Conservation (phyloP, 805 yeast species). For the Clavispora fructus region DNA sequence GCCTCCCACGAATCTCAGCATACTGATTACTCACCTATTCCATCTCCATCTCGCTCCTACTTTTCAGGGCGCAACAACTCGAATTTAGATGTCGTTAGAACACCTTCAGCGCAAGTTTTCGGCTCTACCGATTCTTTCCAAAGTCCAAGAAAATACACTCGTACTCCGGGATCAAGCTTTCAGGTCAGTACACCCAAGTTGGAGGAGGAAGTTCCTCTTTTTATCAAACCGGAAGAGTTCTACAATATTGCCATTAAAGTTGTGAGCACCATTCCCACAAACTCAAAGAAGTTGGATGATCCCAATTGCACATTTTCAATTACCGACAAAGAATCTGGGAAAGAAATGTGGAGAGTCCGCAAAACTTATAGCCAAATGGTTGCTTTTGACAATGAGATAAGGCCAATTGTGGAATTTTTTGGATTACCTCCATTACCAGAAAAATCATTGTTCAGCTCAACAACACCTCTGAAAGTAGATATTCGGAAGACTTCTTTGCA, state of each 20-base stretch:
- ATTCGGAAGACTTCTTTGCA: constrained; percentile 49
- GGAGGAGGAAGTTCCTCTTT: constrained; percentile 43
- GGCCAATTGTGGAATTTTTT: constrained; percentile 46
- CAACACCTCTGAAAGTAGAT: constrained; percentile 64
- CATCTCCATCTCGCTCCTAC: neutral
- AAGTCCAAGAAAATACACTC: neutral
- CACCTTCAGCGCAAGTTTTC: neutral
- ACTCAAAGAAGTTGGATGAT: constrained; percentile 45
- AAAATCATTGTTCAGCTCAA: constrained; percentile 47
- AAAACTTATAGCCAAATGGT: constrained; percentile 59
- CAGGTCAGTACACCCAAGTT: constrained; percentile 15
- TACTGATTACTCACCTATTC: neutral
- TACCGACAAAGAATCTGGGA: constrained; percentile 52
- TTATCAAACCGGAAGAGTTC: constrained; percentile 57
- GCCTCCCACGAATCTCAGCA: neutral
- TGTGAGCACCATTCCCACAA: constrained; percentile 40
- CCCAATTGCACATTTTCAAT: constrained; percentile 59
- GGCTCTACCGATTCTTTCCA: neutral
- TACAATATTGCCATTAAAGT: constrained; percentile 45
- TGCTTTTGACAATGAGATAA: constrained; percentile 55
- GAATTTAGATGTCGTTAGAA: neutral
- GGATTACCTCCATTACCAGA: constrained; percentile 67
- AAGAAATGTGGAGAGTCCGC: constrained; percentile 70
- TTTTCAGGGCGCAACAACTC: neutral
- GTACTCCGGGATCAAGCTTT: constrained; percentile 17